phyloP scores from a whole-genome alignment of 2,329 filamentous ascomycete genomes.

The Trichoderma sp. region DNA sequence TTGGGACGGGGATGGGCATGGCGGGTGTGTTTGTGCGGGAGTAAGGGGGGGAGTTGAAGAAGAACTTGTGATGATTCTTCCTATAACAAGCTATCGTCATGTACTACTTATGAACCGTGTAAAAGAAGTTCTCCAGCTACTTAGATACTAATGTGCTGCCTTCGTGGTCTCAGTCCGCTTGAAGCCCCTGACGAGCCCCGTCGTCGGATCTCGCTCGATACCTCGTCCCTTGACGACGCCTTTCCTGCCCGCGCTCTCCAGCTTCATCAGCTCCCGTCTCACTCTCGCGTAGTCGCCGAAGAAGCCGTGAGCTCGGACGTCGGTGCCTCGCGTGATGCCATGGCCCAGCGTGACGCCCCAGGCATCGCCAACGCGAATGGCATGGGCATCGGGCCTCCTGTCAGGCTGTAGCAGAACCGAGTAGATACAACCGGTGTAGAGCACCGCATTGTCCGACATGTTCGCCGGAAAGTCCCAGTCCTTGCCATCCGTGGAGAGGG shows the following conservation, averaged over 20 bases:
- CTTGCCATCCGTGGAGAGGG: conserved; percentile 47
- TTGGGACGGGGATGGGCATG: conserved; percentile 81
- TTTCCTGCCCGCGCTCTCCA: background rate
- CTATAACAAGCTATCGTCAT: too few relatives aligned
- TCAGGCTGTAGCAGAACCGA: conserved; percentile 58
- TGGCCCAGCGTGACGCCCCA: conserved; percentile 64
- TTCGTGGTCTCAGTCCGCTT: conserved; percentile 10
- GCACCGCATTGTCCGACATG: conserved; percentile 38
- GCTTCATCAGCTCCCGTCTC: conserved; percentile 42
- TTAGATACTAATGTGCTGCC: background rate
- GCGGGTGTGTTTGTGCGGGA: conserved; percentile 68
- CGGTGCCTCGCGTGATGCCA: conserved; percentile 45
- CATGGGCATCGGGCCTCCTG: conserved; percentile 49
- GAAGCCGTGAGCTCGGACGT: conserved; percentile 54
- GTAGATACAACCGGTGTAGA: conserved; percentile 57
- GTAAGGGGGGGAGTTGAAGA: conserved; percentile 41
- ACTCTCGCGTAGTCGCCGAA: conserved; percentile 56
- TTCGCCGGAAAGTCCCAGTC: conserved; percentile 53
- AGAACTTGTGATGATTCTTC: background rate
- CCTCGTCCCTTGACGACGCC: conserved; percentile 52
- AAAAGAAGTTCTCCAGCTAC: too few relatives aligned
- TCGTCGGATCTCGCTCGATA: conserved; percentile 43
- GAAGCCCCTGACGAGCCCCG: conserved; percentile 44
- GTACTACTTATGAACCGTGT: too few relatives aligned
- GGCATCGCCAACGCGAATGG: conserved; percentile 49